These are phyloP conservation scores for Pleurozium schreberi DNA, from an alignment of 225 moss, liverwort and hornwort genomes.

Conservation along the genomic window DNA sequence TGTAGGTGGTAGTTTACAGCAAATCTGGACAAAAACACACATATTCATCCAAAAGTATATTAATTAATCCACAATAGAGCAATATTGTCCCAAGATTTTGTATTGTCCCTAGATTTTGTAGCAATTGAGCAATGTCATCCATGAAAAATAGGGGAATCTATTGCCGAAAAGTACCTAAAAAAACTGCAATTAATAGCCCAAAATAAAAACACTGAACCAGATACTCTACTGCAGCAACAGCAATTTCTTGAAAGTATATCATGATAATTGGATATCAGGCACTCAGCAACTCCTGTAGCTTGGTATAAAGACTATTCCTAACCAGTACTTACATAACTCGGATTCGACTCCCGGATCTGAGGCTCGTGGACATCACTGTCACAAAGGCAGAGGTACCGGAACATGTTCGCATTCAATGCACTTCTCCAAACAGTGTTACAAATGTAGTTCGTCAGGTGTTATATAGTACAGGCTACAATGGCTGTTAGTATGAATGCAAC, in stretches of 20 bases:
- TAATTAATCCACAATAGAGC: too few species aligned
- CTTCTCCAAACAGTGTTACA: background rate
- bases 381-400: background rate
- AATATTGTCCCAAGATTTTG: too few species aligned
- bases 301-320: background rate
- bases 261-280: background rate
- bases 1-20: too few species aligned
- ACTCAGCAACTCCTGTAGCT: background rate
- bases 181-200: background rate
- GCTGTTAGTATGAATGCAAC: background rate
- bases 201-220: background rate
- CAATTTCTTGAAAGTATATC: background rate
- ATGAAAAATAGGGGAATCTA: background rate
- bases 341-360: background rate
- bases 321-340: background rate
- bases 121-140: too few species aligned
- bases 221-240: background rate
- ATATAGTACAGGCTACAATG: background rate
- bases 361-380: background rate
- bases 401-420: background rate
- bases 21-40: too few species aligned
- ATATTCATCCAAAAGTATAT: too few species aligned
- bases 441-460: background rate
- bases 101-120: too few species aligned
- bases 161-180: too few species aligned